Conservation (phyloP, 129 eudicot species). For the Erigeron canadensis region DNA sequence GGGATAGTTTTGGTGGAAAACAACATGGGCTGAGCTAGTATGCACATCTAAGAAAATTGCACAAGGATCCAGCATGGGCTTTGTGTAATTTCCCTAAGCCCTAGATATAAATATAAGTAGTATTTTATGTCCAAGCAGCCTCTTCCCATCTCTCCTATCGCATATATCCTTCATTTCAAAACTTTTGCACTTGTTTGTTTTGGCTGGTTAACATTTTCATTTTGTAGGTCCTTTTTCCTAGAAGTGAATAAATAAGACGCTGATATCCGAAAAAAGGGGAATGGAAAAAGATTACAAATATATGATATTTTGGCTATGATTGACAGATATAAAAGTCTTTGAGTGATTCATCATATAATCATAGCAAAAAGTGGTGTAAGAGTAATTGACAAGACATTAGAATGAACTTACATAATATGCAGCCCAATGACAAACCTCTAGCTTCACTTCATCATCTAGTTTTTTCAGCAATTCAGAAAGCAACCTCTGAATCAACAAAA, state of each 20-base stretch:
- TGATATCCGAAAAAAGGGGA: neutral
- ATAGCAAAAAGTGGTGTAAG: neutral
- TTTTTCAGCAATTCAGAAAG: conserved; percentile 86
- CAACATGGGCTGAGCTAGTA: too few relatives aligned
- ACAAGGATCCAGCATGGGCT: too few relatives aligned
- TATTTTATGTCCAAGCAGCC: too few relatives aligned
- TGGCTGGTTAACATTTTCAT: neutral
- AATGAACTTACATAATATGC: conserved; percentile 87
- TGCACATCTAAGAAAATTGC: too few relatives aligned
- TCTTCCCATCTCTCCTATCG: too few relatives aligned
- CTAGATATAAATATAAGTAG: too few relatives aligned
- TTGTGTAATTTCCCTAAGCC: too few relatives aligned
- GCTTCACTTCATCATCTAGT: conserved; percentile 86
- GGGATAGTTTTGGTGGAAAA: too few relatives aligned
- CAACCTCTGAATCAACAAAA: conserved; percentile 64
- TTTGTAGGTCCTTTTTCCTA: neutral
- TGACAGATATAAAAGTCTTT: neutral
- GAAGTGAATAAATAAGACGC: neutral
- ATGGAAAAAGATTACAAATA: neutral
- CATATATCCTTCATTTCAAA: too few relatives aligned
- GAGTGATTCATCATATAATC: neutral
- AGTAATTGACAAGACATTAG: conserved; percentile 14
- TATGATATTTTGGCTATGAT: neutral
- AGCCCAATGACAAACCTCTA: conserved; percentile 97
- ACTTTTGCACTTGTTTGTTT: neutral